These are phyloP conservation scores for Sanghuangporus weigelae DNA, from an alignment of 1,284 basidiomycete species.

Conservation along the genomic window DNA sequence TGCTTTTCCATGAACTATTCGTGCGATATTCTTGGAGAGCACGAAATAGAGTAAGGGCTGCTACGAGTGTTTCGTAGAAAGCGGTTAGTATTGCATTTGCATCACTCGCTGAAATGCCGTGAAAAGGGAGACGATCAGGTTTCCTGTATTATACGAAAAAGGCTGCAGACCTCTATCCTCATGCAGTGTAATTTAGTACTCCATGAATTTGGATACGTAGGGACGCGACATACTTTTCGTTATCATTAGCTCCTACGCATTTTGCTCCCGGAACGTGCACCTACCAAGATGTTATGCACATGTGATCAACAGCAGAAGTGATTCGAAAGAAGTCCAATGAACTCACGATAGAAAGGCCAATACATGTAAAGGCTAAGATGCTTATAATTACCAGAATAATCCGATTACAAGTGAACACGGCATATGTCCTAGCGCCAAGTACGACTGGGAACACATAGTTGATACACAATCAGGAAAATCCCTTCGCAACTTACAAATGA, in stretches of 20 bases:
- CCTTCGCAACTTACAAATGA: not conserved
- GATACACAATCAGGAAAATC: not conserved
- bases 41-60: not conserved
- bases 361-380: not conserved
- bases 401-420: not conserved
- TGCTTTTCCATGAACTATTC: not conserved
- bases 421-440: not conserved
- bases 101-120: not conserved
- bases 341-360: not conserved
- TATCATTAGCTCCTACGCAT: not conserved
- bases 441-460: not conserved
- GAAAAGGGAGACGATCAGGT: not conserved
- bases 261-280: not conserved
- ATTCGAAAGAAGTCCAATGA: not conserved
- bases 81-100: not conserved
- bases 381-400: not conserved
- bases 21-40: not conserved
- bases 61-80: not conserved
- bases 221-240: not conserved
- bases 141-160: not conserved
- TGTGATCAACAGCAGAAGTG: not conserved
- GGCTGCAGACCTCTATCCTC: not conserved
- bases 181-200: too few species aligned
- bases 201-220: too few species aligned
- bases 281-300: not conserved